phyloP scores from a whole-genome alignment of 345 rosid species.

The sweet orange (Citrus sinensis) region DNA sequence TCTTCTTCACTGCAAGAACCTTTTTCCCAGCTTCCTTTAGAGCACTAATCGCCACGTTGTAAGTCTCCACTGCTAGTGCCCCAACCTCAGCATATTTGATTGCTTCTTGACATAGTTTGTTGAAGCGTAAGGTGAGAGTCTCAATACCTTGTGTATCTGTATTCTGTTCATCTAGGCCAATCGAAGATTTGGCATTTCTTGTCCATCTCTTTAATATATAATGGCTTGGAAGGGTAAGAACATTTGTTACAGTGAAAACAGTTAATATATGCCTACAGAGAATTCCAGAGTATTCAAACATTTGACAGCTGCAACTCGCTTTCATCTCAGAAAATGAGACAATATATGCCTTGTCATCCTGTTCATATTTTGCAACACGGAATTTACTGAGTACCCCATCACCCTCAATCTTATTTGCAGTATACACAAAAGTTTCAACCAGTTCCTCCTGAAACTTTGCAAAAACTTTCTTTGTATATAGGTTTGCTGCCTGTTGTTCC shows the following conservation, averaged over 20 bases:
- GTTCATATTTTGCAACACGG: slow-evolving; percentile 62
- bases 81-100: slow-evolving; percentile 62
- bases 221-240: slow-evolving; percentile 56
- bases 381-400: slow-evolving; percentile 42
- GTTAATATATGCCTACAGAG: slow-evolving; percentile 64
- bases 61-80: slow-evolving; percentile 50
- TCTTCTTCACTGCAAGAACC: slow-evolving; percentile 42
- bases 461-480: slow-evolving; percentile 56
- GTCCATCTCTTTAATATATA: slow-evolving; percentile 64
- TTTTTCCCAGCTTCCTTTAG: slow-evolving; percentile 47
- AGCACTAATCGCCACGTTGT: slow-evolving; percentile 37
- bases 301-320: slow-evolving; percentile 63
- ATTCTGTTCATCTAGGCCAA: slow-evolving; percentile 38
- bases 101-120: slow-evolving; percentile 50
- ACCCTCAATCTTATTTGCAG: slow-evolving; percentile 56
- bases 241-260: slow-evolving; percentile 65
- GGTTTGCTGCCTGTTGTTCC: slow-evolving; percentile 68
- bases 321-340: slow-evolving; percentile 47
- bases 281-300: slow-evolving; percentile 66
- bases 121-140: slow-evolving; percentile 51
- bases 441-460: slow-evolving; percentile 69
- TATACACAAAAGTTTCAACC: slow-evolving; percentile 65
- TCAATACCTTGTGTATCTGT: slow-evolving; percentile 31
- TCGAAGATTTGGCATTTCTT: slow-evolving; percentile 49
- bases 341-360: slow-evolving; percentile 53